Conservation (phyloP, 306 rosid genomes). For the Quercus variabilis region DNA sequence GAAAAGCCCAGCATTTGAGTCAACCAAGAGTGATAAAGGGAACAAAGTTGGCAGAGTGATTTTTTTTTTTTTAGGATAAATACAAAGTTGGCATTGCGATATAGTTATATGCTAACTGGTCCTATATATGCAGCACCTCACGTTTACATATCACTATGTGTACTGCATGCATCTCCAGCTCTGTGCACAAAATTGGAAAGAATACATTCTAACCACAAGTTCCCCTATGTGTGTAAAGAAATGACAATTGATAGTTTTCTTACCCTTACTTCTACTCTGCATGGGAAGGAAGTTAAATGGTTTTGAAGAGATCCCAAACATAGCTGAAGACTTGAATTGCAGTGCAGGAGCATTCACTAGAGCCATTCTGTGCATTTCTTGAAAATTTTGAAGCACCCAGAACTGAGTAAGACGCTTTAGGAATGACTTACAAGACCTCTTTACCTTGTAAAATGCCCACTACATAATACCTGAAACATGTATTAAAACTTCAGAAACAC, state of each 20-base stretch:
- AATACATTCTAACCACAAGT: background rate
- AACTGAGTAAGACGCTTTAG: background rate
- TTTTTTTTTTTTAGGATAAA: no score
- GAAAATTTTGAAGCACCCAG: background rate
- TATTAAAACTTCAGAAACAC: background rate
- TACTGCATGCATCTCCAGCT: background rate
- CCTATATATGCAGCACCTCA: background rate
- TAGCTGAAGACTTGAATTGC: constrained; percentile 32
- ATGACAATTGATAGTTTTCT: background rate
- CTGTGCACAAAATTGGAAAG: background rate
- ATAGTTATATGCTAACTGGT: background rate
- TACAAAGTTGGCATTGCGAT: background rate
- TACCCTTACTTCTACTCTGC: constrained; percentile 47
- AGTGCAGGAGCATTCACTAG: constrained; percentile 32
- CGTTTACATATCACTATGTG: background rate
- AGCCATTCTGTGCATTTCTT: constrained; percentile 31
- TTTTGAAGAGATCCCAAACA: constrained; percentile 36
- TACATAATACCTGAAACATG: background rate
- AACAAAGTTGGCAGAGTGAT: background rate
- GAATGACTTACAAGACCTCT: background rate
- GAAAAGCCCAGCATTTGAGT: constrained; percentile 2
- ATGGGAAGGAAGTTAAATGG: constrained; percentile 34
- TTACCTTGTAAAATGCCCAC: constrained; percentile 3
- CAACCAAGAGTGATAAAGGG: background rate
- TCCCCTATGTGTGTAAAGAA: background rate